phyloP scores from a whole-genome alignment of 768 basidiomycete species.

The Hortiboletus flavorubellus region DNA sequence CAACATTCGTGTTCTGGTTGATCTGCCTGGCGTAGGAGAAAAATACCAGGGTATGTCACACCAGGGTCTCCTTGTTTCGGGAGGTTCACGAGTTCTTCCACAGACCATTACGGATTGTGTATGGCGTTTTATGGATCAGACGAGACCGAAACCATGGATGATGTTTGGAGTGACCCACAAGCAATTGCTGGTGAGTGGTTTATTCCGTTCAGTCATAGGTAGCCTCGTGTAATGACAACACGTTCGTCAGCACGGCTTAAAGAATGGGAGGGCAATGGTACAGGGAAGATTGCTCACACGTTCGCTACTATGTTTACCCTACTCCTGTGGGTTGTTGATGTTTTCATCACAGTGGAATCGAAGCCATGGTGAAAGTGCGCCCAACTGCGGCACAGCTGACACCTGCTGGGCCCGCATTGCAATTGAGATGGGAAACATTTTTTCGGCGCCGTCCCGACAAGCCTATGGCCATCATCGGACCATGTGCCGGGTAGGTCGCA shows the following conservation, averaged over 20 bases:
- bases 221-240: neutral
- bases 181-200: too few species aligned
- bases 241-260: conserved; percentile 22
- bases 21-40: conserved; percentile 77
- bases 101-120: neutral
- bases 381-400: conserved; percentile 48
- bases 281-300: conserved; percentile 55
- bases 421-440: too few species aligned
- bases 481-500: conserved; percentile 38
- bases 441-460: conserved; percentile 47
- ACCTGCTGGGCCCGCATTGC: conserved; percentile 39
- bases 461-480: conserved; percentile 44
- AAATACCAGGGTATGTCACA: conserved; percentile 49
- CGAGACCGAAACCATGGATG: too few species aligned
- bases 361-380: conserved; percentile 53
- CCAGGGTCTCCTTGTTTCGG: neutral
- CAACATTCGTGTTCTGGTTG: conserved; percentile 47
- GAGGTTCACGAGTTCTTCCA: too few species aligned
- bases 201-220: too few species aligned
- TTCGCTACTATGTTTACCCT: conserved; percentile 21
- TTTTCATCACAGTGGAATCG: conserved; percentile 41
- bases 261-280: conserved; percentile 38
- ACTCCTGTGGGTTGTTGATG: neutral
- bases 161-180: too few species aligned
- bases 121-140: too few species aligned